phyloP scores from a whole-genome alignment of 2,329 filamentous ascomycete species.

The Colletotrichum paranaense region DNA sequence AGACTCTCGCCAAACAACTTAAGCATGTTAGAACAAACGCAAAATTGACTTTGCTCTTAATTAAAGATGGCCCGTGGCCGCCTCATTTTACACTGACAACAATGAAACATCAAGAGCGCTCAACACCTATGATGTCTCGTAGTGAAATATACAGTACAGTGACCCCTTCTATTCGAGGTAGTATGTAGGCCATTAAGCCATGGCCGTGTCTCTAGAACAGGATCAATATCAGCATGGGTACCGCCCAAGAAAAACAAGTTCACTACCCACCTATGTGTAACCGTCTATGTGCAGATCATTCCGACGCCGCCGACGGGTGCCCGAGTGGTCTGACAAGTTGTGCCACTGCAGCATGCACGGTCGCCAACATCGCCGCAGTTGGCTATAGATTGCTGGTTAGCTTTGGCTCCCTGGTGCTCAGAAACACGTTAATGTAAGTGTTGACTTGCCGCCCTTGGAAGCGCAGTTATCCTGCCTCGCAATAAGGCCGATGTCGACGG shows the following conservation, averaged over 20 bases:
- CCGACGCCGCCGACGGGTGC: constrained; percentile 6
- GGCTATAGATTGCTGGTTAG: not conserved
- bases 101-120: too few relatives aligned
- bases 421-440: not conserved
- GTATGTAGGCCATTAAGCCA: not conserved
- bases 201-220: not conserved
- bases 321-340: not conserved
- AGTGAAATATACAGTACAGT: not conserved
- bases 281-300: not conserved
- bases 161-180: not conserved
- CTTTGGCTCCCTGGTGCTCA: too few relatives aligned
- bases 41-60: too few relatives aligned
- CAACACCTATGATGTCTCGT: not conserved
- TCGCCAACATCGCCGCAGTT: constrained; percentile 7
- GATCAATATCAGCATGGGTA: not conserved
- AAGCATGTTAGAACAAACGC: too few relatives aligned
- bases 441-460: not conserved
- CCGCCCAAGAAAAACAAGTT: not conserved
- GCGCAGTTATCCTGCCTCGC: not conserved
- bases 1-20: too few relatives aligned
- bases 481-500: constrained; percentile 2
- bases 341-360: constrained; percentile 2
- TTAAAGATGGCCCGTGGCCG: too few relatives aligned
- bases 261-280: not conserved
- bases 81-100: too few relatives aligned